Evolutionary conservation across 2,329 filamentous ascomycete species (phyloP), one percentile per base, ranked within the genome.

Genomic region (Ascochyta clinopodiicola): DNA sequence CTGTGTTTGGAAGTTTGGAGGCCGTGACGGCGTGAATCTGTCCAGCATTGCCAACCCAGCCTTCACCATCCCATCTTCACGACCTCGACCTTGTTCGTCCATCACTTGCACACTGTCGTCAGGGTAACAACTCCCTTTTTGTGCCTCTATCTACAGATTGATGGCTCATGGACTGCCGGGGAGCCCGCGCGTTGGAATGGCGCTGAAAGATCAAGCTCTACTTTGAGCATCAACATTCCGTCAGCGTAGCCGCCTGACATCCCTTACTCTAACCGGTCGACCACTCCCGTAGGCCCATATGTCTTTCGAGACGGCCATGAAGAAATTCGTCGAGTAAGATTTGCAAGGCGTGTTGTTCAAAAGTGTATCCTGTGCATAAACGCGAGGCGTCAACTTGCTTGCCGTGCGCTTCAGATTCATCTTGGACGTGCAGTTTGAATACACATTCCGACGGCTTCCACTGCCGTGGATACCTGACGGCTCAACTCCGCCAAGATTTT

Each of bases 401-500:
- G 22, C 10, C 10, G 17, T 38, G 12, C 17, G 17, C 21, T 38
- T 13, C 12, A 21, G 13, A 19, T 24, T 6, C 17, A 12, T 10
- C 21, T 2, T 12, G 17, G 15, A 31, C 32, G 15, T 22, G 25
- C 7, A 45, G 45, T 36, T 6, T 31, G 31, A 9, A 15, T 32
- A 3, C 19, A 36, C 52, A 55, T 55, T 55, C 52, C 52, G 15
- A 42, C 42, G 42, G 45, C 40, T 21, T 37, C 45, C 29, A 45
- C 45, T 55, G 29, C 45, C 46, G 45, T 45, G 45, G 39, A 10
- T 17, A 36, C 45, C 35, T 36, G 36, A 55, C 27, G 40, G 45
- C 52, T 50, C 32, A 42, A 50, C 39, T 38, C 44, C 44, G 51
- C 55, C 58, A 66, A 64, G 53, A 47, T 56, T 39, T n/a, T 52